Evolutionary conservation across 1,284 basidiomycete species (phyloP), one percentile per base, ranked within the genome.

Genomic region (Cryptococcus amylolentus): DNA sequence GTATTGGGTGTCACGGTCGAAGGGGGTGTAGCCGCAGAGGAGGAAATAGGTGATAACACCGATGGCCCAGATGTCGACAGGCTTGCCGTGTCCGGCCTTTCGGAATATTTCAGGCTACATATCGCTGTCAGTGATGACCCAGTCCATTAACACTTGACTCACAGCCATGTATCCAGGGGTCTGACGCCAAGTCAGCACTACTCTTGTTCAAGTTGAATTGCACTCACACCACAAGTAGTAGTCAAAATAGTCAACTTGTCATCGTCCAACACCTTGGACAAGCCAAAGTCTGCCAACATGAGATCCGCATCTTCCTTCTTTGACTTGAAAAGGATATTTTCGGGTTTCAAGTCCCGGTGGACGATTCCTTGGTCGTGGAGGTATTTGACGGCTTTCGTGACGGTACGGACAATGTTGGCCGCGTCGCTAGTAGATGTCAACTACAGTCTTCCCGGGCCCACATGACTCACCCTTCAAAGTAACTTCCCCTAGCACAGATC

Each of bases 41-140:
- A 96, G 80, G 85, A 96, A 96, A 79, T 93, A 94, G 49, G 91
- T 89, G 76, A 96, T 92, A 54, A 97, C 93, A 55, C 93, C 93
- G 84, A 96, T 93, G 0, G 93, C 92, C 92, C 92, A 97, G 62
- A 98, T 82, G 72, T 97, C 95, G 27, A 98, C 95, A 0, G 95
- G 93, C 78, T 92, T 96, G 43, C 90, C 87, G 69, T 98, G 94
- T 0, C 95, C 95, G 52, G 86, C 88, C 78, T 95, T 95, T 75
- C 88, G 88, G 83, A 98, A 98, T 67, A 98, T 97, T 77, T 97
- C 95, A 0, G 95, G 94, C 66, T 72, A 51, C 4, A 31, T 23
- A 4, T n/a, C 23, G 23, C 23, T 23, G 14, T 27, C 18, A 35
- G 58, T 9, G 57, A 52, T 57, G n/a, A 18, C 39, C n/a, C 12